These are phyloP conservation scores for Acanthamoeba lenticulata DNA, from an alignment of 208 protist species.

Conservation along the genomic window DNA sequence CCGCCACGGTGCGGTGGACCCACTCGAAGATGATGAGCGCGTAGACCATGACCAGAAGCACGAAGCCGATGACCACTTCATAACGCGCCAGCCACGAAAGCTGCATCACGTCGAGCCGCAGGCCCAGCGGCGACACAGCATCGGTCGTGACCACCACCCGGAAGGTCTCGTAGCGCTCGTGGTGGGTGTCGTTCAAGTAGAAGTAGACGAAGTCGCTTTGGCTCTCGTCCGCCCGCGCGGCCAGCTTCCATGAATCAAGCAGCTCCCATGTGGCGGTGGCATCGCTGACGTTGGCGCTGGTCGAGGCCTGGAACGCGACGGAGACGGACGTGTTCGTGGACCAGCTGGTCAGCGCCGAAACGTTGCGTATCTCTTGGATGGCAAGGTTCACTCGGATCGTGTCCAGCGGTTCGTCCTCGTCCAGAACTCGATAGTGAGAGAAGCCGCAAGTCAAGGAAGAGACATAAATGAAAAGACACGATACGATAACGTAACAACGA, in stretches of 20 bases:
- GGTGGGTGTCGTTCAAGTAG: not conserved
- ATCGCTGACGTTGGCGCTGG: not conserved
- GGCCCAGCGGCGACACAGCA: not conserved
- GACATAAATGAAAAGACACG: not conserved
- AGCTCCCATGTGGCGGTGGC: too few species aligned
- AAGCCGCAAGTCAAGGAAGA: not conserved
- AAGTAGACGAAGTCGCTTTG: not conserved
- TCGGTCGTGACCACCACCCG: not conserved
- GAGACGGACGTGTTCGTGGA: not conserved
- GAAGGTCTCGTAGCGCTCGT: not conserved
- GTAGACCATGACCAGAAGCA: conserved; percentile 82
- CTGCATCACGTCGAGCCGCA: not conserved
- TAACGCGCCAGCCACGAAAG: not conserved
- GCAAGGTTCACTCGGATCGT: not conserved
- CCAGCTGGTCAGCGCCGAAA: not conserved
- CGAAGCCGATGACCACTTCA: conserved; percentile 70
- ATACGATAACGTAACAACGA: not conserved
- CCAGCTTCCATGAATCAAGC: not conserved
- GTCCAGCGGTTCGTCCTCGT: not conserved
- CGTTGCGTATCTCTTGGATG: conserved; percentile 7
- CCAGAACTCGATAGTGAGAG: not conserved
- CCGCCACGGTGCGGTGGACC: conserved; percentile 81
- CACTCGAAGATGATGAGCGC: conserved; percentile 84
- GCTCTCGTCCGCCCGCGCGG: not conserved
- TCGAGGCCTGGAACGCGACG: not conserved